These are phyloP conservation scores for Ustilago shanxiensis DNA, from an alignment of 1,284 basidiomycete genomes.

Conservation along the genomic window DNA sequence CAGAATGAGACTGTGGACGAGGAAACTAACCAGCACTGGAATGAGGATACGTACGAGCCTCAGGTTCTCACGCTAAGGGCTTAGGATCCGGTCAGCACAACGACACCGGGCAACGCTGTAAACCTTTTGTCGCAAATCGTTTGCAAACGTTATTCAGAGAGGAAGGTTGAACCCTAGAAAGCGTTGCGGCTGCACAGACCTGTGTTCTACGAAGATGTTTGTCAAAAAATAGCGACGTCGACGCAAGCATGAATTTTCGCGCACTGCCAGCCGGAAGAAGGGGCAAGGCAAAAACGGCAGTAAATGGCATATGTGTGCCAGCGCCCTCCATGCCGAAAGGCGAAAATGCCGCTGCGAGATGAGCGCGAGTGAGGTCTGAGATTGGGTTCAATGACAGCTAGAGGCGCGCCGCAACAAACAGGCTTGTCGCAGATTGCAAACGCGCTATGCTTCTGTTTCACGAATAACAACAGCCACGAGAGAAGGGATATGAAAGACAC, in stretches of 20 bases:
- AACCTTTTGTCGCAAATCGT: constrained; percentile 11
- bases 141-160: neutral
- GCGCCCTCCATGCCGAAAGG: neutral
- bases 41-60: neutral
- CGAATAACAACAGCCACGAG: neutral
- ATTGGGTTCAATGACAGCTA: neutral
- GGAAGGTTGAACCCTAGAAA: neutral
- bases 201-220: too few species aligned
- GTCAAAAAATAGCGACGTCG: constrained; percentile 2
- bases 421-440: constrained; percentile 11
- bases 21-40: neutral
- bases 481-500: neutral
- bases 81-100: neutral
- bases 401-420: constrained; percentile 21
- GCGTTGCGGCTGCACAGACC: neutral
- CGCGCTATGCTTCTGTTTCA: constrained; percentile 6
- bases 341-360: constrained; percentile 14
- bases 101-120: neutral
- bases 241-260: neutral
- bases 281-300: neutral
- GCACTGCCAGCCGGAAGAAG: neutral
- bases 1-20: too few species aligned
- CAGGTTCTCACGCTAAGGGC: neutral
- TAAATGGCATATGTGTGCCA: neutral
- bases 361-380: constrained; percentile 8